Percentiles rank a stretch among this genome's conserved stretches.
Conservation (phyloP, 1,284 basidiomycete genomes). For the Lentinula novae-zelandiae region DNA sequence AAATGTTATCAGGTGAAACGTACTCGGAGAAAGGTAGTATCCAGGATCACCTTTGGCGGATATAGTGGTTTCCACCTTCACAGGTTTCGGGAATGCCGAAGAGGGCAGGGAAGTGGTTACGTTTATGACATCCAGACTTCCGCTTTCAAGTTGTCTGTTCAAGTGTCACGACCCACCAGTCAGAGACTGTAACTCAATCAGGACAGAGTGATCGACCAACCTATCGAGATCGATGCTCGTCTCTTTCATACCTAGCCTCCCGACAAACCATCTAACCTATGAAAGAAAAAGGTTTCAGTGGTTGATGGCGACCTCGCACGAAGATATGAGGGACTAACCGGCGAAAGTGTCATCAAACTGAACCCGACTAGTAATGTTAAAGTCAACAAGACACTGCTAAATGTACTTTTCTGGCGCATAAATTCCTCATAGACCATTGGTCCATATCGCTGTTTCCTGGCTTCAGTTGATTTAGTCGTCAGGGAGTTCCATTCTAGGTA, state of each 20-base stretch:
- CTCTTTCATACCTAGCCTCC: constrained; percentile 45
- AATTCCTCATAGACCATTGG: constrained; percentile 79
- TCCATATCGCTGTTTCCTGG: constrained; percentile 45
- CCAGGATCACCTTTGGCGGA: constrained; percentile 77
- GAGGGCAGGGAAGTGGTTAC: constrained; percentile 42
- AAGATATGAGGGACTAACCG: constrained; percentile 28
- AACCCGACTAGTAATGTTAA: constrained; percentile 33
- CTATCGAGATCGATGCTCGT: constrained; percentile 64
- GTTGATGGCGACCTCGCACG: not conserved
- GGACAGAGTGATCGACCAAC: constrained; percentile 31
- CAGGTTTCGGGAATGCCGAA: constrained; percentile 26
- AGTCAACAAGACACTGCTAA: constrained; percentile 43
- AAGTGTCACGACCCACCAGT: constrained; percentile 6
- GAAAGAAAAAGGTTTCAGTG: not conserved
- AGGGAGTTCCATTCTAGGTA: constrained; percentile 23
- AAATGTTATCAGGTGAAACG: constrained; percentile 17
- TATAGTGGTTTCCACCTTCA: constrained; percentile 59
- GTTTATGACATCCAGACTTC: constrained; percentile 56
- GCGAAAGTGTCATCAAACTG: constrained; percentile 32
- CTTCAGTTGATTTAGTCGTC: constrained; percentile 27
- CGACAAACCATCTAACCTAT: constrained; percentile 53
- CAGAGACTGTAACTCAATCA: not conserved
- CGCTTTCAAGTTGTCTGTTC: constrained; percentile 49
- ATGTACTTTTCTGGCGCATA: constrained; percentile 34
- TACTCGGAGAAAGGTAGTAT: constrained; percentile 66